Base-by-base conservation (phyloP, 352 stramenopile genomes). In the Pythium aquatile region DNA sequence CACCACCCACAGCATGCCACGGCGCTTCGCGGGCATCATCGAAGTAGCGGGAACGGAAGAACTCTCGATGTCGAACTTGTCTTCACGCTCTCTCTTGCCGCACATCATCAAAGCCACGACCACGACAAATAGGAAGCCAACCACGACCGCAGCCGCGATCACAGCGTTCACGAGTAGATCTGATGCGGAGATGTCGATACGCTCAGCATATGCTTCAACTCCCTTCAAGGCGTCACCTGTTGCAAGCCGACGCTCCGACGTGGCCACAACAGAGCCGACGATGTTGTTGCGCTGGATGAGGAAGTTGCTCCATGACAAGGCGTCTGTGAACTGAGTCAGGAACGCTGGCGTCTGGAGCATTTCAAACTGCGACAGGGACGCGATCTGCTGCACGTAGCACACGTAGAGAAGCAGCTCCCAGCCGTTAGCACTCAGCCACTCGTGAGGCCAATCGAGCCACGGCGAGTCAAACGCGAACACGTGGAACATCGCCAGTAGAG, bases 401-500 rank as follows among this genome's bases (percentile, higher is more conserved):
- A 73, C 52, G 62, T 79, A 84, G 11, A 80, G 39, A n/a, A 79
- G 40, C n/a, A 82, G 64, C 53, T 86, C 78, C 75, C 76, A 84
- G 5, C 75, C 70, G 58, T 84, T 86, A 20, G 74, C 59, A 11
- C 65, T 44, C 17, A 62, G 40, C 66, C 61, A 68, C 26, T 63
- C 55, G 48, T 65, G 44, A 2, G 66, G 54, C 66, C 66, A 73
- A 14, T 55, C 32, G 30, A 73, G 35, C 40, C 47, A 61, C 37
- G 75, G 69, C 5, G 68, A 55, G 52, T 91, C 80, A 28, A 87
- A 65, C 11, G 80, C 79, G 8, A 87, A 73, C 52, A 81, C 84
- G 58, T 89, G 81, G 64, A 90, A 88, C 42, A 80, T 77, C 10
- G 79, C 58, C 39, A 90, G 60, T 28, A 91, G 64, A 20, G 71